These are phyloP conservation scores for Barnettozyma hawaiiensis DNA, from an alignment of 1,139 yeast genomes.

Conservation along the genomic window DNA sequence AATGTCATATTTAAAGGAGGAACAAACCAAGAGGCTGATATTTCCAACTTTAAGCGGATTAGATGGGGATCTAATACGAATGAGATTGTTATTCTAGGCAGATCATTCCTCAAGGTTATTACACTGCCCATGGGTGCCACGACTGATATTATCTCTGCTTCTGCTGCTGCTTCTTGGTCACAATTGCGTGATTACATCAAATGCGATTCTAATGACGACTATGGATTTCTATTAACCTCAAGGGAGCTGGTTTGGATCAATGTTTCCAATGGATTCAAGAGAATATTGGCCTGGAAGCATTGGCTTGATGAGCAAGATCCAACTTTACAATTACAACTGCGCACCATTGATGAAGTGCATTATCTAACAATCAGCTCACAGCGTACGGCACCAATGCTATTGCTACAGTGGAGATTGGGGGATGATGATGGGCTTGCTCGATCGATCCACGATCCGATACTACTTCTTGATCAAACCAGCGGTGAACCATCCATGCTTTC, in stretches of 20 bases:
- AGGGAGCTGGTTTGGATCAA: conserved; percentile 52
- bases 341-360: conserved; percentile 25
- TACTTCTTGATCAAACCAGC: conserved; percentile 18
- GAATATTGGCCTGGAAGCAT: conserved; percentile 69
- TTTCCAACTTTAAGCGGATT: conserved; percentile 52
- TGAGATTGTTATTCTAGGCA: conserved; percentile 36
- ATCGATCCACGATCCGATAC: conserved; percentile 39
- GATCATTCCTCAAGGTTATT: conserved; percentile 40
- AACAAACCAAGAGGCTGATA: conserved; percentile 41
- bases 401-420: conserved; percentile 39
- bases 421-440: conserved; percentile 35
- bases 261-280: conserved; percentile 28
- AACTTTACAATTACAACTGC: conserved; percentile 40
- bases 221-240: conserved; percentile 49
- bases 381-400: conserved; percentile 36
- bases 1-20: conserved; percentile 21
- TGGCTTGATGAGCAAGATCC: conserved; percentile 50
- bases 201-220: conserved; percentile 21
- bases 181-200: conserved; percentile 41
- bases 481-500: neutral
- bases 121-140: conserved; percentile 27
- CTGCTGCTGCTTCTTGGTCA: conserved; percentile 56
- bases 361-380: conserved; percentile 40
- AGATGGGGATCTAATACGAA: conserved; percentile 37
- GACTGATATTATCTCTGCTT: conserved; percentile 41